Evolutionary conservation across 257 asterid genomes (phyloP).

Genomic region (Striga asiatica): DNA sequence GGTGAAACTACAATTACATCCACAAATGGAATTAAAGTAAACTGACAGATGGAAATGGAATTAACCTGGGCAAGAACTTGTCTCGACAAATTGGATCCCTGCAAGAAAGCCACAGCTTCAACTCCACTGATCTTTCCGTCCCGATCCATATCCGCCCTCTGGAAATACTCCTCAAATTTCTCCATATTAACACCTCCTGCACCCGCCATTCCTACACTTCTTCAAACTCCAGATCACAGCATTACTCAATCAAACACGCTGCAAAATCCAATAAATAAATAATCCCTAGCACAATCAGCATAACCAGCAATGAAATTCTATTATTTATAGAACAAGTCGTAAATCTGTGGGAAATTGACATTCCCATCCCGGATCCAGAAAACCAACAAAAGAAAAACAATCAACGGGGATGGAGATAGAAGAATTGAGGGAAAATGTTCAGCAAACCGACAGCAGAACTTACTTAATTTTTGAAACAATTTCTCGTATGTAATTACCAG

Average conservation of each 20-base stretch:
- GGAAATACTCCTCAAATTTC: constrained; percentile 75
- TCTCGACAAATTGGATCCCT: constrained; percentile 75
- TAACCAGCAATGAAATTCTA: neutral
- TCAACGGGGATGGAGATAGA: too few species aligned
- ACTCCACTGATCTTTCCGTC: constrained; percentile 88
- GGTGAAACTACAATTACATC: too few species aligned
- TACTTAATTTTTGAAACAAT: too few species aligned
- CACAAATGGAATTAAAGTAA: neutral
- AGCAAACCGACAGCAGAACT: too few species aligned
- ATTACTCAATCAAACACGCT: constrained; percentile 18
- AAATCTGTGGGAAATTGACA: too few species aligned
- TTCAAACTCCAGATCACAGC: constrained; percentile 21
- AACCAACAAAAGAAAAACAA: too few species aligned
- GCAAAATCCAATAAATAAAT: neutral
- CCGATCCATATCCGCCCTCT: constrained; percentile 86
- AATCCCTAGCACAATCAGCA: constrained; percentile 12
- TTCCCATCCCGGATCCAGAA: too few species aligned
- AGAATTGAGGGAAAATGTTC: too few species aligned
- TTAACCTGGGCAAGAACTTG: constrained; percentile 78
- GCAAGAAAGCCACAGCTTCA: constrained; percentile 78
- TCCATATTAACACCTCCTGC: constrained; percentile 42
- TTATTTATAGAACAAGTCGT: too few species aligned
- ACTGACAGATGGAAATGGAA: neutral
- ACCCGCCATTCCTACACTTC: constrained; percentile 30
- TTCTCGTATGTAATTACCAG: too few species aligned